phyloP scores from a whole-genome alignment of 2,329 filamentous ascomycete species.

The Trichophyton rubrum region DNA sequence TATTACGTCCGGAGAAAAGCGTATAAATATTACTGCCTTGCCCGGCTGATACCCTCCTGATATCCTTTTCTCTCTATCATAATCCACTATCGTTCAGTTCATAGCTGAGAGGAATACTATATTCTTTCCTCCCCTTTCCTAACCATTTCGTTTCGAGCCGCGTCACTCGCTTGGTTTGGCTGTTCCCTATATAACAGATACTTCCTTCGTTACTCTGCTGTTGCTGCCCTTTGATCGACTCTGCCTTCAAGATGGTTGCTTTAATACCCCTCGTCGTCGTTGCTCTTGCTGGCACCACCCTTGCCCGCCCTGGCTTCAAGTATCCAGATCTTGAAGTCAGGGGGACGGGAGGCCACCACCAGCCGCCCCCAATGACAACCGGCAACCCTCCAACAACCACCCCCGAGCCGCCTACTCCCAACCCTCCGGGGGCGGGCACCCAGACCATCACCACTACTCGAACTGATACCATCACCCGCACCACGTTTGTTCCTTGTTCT shows the following conservation, averaged over 20 bases:
- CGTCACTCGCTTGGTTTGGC: background rate
- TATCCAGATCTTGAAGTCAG: background rate
- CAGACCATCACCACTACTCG: slow-evolving; percentile 11
- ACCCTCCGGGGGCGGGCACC: background rate
- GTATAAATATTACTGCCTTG: background rate
- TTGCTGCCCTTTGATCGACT: background rate
- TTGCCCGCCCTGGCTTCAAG: background rate
- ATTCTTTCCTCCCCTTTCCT: background rate
- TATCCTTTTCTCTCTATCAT: background rate
- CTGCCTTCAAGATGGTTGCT: background rate
- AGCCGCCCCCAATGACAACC: background rate
- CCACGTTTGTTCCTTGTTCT: slow-evolving; percentile 25
- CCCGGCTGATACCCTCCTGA: background rate
- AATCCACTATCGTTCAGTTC: slow-evolving; percentile 3
- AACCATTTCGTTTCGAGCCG: background rate
- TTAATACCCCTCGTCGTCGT: background rate
- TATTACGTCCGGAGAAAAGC: background rate
- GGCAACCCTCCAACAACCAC: background rate
- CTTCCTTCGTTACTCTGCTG: background rate
- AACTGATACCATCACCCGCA: slow-evolving; percentile 21
- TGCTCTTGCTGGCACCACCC: slow-evolving; percentile 1
- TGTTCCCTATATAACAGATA: background rate
- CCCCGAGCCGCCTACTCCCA: background rate
- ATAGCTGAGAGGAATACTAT: background rate
- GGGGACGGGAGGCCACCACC: background rate